Evolutionary conservation across 257 asterid species (phyloP).

Genomic region (Nicotiana knightiana): DNA sequence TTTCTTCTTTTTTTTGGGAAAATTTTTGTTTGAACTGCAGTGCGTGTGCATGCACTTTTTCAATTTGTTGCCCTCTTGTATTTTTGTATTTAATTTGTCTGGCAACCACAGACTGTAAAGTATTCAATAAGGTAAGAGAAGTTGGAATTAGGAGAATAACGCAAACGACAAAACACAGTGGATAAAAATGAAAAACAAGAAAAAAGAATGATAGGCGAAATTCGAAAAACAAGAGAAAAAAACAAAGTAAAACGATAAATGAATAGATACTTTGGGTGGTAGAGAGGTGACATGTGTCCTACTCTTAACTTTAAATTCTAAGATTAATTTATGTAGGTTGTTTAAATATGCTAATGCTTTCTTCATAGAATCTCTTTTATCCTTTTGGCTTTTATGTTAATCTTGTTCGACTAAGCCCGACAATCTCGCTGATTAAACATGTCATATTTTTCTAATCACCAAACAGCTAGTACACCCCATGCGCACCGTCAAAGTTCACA

Average conservation of each 20-base stretch:
- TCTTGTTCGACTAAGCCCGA: conserved; percentile 27
- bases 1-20: not conserved
- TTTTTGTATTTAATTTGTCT: not conserved
- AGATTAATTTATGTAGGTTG: not conserved
- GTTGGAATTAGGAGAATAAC: not conserved
- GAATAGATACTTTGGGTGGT: not conserved
- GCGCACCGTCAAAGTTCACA: not conserved
- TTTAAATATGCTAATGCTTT: not conserved
- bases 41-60: not conserved
- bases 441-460: not conserved
- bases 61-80: not conserved
- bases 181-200: not conserved
- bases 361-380: not conserved
- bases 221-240: not conserved
- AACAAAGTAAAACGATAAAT: not conserved
- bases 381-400: conserved; percentile 15
- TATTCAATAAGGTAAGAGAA: not conserved
- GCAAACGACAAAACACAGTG: not conserved
- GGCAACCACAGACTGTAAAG: not conserved
- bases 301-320: not conserved
- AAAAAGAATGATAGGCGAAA: no score
- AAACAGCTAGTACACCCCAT: conserved; percentile 5
- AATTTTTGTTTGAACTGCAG: not conserved
- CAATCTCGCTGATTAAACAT: conserved; percentile 13
- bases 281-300: conserved; percentile 17